phyloP scores from a whole-genome alignment of 495 filamentous ascomycete species.

The Oleoguttula mirabilis region DNA sequence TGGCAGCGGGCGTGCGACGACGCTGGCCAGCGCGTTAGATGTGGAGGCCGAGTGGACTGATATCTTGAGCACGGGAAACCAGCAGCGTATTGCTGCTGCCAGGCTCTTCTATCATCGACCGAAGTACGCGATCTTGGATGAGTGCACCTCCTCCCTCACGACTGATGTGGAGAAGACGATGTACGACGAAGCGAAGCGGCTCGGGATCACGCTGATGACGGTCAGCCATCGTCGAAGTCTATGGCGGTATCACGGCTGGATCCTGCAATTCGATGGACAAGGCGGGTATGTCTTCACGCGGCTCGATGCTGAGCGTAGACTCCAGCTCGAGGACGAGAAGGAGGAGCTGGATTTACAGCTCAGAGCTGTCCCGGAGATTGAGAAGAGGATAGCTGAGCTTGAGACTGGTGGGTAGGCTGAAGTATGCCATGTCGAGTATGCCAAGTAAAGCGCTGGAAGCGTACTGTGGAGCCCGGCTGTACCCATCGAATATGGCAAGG shows the following conservation, averaged over 20 bases:
- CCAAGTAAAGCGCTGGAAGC: too few relatives aligned
- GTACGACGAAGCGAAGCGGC: slow-evolving; percentile 87
- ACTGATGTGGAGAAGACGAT: slow-evolving; percentile 87
- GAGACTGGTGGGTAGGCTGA: slow-evolving; percentile 30
- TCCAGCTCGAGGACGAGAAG: slow-evolving; percentile 89
- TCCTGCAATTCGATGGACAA: slow-evolving; percentile 93
- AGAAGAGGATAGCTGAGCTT: slow-evolving; percentile 73
- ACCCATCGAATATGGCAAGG: too few relatives aligned
- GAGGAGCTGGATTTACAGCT: slow-evolving; percentile 83
- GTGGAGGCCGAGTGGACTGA: slow-evolving; percentile 94
- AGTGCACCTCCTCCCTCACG: slow-evolving; percentile 89
- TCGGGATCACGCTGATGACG: slow-evolving; percentile 92
- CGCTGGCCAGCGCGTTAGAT: slow-evolving; percentile 88
- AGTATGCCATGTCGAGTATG: too few relatives aligned
- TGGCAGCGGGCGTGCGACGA: slow-evolving; percentile 11
- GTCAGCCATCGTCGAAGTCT: slow-evolving; percentile 81
- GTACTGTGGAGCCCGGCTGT: too few relatives aligned
- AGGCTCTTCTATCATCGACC: slow-evolving; percentile 90
- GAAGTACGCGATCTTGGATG: slow-evolving; percentile 86
- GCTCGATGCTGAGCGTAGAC: slow-evolving; percentile 74
- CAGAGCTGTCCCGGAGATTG: slow-evolving; percentile 71
- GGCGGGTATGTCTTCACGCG: slow-evolving; percentile 82
- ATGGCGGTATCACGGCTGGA: slow-evolving; percentile 90
- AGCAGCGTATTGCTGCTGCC: slow-evolving; percentile 97
- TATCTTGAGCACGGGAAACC: slow-evolving; percentile 75